These are phyloP conservation scores for Suhomyces ambrosiae DNA, from an alignment of 1,139 yeast species.

Conservation along the genomic window DNA sequence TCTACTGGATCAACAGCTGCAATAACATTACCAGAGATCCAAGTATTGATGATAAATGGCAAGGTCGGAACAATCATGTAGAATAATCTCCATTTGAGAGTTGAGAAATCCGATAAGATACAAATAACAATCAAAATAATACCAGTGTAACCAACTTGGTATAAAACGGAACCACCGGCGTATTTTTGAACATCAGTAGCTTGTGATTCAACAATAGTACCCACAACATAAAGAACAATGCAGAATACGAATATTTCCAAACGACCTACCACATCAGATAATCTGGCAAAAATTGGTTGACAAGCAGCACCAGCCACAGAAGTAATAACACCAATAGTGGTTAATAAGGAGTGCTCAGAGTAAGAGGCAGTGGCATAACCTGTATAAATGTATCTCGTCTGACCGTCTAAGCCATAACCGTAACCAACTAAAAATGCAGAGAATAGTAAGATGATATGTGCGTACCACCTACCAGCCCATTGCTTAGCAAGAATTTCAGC, in stretches of 20 bases:
- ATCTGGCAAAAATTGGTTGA: constrained; percentile 25
- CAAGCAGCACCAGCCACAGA: constrained; percentile 27
- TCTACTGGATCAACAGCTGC: constrained; percentile 14
- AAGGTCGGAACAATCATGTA: constrained; percentile 24
- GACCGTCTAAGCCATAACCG: constrained; percentile 30
- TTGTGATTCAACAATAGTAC: constrained; percentile 27
- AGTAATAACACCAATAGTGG: constrained; percentile 25
- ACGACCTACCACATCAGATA: constrained; percentile 26
- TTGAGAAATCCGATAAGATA: constrained; percentile 25
- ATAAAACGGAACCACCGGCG: constrained; percentile 28
- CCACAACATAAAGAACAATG: constrained; percentile 25
- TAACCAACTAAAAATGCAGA: constrained; percentile 33
- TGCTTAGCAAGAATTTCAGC: constrained; percentile 38
- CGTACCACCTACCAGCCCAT: constrained; percentile 24
- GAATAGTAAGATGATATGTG: constrained; percentile 21
- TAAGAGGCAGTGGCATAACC: constrained; percentile 24
- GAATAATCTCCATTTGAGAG: constrained; percentile 26
- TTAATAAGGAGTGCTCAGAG: constrained; percentile 19
- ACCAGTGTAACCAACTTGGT: constrained; percentile 27
- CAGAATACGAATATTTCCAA: constrained; percentile 23
- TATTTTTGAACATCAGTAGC: constrained; percentile 24
- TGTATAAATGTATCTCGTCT: constrained; percentile 19
- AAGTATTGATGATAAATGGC: constrained; percentile 27
- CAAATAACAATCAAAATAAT: constrained; percentile 22
- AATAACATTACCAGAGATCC: constrained; percentile 25